A percentile compares a stretch with the other conserved stretches of the same genome.
Conservation (phyloP, 345 rosid species). For the Kernera saxatilis region DNA sequence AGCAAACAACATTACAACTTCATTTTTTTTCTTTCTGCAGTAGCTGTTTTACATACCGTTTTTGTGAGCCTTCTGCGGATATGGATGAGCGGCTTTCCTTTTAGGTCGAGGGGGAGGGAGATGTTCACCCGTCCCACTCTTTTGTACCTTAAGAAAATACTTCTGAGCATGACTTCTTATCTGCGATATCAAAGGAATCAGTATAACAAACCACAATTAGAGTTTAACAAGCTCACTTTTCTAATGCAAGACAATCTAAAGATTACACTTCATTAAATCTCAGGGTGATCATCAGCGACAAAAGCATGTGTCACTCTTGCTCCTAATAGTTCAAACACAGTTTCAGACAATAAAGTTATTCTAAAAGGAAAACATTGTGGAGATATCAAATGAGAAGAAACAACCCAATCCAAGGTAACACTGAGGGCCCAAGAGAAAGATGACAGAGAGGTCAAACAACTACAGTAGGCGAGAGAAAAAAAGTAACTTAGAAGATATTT, state of each 20-base stretch:
- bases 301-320: conserved; percentile 13
- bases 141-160: conserved; percentile 83
- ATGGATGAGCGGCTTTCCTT: conserved; percentile 93
- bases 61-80: conserved; percentile 84
- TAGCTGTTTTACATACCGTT: conserved; percentile 36
- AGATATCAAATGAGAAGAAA: conserved; percentile 15
- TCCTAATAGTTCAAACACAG: background rate
- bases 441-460: background rate
- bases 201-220: background rate
- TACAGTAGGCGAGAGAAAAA: background rate
- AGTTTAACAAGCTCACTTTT: background rate
- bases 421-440: conserved; percentile 17
- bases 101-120: conserved; percentile 92
- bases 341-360: background rate
- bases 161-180: conserved; percentile 94
- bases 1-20: background rate
- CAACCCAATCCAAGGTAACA: conserved; percentile 5
- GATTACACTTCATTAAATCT: background rate
- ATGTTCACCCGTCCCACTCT: conserved; percentile 79
- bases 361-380: background rate
- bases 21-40: background rate
- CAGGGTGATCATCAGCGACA: background rate
- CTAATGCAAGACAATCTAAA: background rate
- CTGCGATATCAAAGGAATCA: conserved; percentile 28
- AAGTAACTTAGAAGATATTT: background rate